phyloP scores from a whole-genome alignment of 2,329 filamentous ascomycete genomes.

The Pleurostoma richardsiae region DNA sequence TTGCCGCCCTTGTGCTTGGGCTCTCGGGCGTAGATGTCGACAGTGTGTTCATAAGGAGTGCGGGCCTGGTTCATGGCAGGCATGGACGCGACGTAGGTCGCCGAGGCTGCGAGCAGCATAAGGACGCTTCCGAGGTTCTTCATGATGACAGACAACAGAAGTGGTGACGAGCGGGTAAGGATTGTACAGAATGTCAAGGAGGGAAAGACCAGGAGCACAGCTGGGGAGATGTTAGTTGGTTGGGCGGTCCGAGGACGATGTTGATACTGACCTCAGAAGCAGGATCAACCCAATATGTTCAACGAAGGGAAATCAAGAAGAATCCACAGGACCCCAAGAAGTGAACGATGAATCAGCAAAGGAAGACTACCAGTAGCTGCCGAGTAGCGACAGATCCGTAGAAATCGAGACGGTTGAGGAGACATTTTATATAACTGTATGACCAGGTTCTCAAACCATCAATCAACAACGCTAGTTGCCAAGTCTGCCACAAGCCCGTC shows the following conservation, averaged over 20 bases:
- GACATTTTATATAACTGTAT: no score
- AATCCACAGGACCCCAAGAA: constrained; percentile 7
- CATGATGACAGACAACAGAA: constrained; percentile 23
- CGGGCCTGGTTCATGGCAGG: constrained; percentile 9
- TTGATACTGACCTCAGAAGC: background rate
- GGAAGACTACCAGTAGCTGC: background rate
- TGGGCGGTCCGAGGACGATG: background rate
- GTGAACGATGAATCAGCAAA: background rate
- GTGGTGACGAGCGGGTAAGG: background rate
- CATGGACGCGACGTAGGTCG: constrained; percentile 23
- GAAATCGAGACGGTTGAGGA: background rate
- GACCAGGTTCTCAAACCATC: no score
- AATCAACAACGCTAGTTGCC: no score
- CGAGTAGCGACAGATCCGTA: no score
- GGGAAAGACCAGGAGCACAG: constrained; percentile 5
- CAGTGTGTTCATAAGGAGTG: background rate
- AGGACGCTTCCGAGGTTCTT: constrained; percentile 32
- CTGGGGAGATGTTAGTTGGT: constrained; percentile 1
- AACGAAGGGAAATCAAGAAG: background rate
- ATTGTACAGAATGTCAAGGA: background rate
- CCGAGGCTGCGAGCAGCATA: constrained; percentile 27
- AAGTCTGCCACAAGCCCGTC: no score
- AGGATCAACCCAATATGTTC: constrained; percentile 7
- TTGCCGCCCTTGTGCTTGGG: constrained; percentile 3
- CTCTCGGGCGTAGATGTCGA: constrained; percentile 2